phyloP scores from a whole-genome alignment of 176 grass and related monocot genomes.

The Oryza meyeriana region DNA sequence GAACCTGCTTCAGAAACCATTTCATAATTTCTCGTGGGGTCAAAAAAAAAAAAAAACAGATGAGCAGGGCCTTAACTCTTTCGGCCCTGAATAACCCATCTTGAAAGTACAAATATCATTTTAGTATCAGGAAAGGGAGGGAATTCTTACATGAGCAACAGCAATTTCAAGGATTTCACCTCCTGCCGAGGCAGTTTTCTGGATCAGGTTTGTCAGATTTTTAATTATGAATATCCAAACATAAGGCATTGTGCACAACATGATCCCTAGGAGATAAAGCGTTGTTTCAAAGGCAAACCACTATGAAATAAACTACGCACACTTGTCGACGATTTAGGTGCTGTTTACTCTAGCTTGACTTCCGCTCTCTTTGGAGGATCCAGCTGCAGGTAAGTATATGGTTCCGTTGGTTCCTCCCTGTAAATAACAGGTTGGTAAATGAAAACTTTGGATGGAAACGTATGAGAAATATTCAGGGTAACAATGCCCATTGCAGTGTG shows the following conservation, averaged over 20 bases:
- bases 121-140: background rate
- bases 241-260: background rate
- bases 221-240: slow-evolving; percentile 10
- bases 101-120: background rate
- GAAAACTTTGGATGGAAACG: background rate
- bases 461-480: background rate
- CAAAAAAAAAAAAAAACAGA: background rate
- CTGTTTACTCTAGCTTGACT: slow-evolving; percentile 57
- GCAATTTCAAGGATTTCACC: background rate
- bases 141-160: background rate
- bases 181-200: background rate
- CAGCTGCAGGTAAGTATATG: slow-evolving; percentile 67
- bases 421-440: slow-evolving; percentile 27
- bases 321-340: background rate
- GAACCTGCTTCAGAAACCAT: background rate
- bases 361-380: slow-evolving; percentile 75
- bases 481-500: background rate
- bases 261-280: background rate
- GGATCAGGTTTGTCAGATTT: background rate
- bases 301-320: background rate
- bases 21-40: background rate
- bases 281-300: background rate
- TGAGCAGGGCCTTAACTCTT: background rate
- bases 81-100: background rate
- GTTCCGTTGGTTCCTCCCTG: slow-evolving; percentile 83